These are phyloP conservation scores for Penicillium argentinense DNA, from an alignment of 495 filamentous ascomycete genomes.

Conservation along the genomic window DNA sequence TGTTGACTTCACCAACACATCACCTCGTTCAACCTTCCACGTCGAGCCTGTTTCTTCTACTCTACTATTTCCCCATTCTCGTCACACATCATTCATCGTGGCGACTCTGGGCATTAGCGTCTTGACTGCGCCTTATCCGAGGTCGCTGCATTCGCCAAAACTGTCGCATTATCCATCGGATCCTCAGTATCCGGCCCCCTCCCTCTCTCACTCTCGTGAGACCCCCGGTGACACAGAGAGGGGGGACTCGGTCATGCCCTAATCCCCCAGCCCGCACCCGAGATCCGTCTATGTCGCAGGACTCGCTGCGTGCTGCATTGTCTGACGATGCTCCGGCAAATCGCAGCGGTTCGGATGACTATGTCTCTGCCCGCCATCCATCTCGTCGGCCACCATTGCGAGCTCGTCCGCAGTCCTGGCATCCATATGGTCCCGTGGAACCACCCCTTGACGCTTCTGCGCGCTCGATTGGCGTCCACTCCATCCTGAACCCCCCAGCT, in stretches of 20 bases:
- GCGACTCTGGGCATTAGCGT: slow-evolving; percentile 46
- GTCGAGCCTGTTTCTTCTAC: too few relatives aligned
- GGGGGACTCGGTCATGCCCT: slow-evolving; percentile 48
- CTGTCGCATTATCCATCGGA: slow-evolving; percentile 32
- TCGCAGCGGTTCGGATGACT: slow-evolving; percentile 29
- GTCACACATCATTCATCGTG: slow-evolving; percentile 32
- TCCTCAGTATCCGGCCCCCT: slow-evolving; percentile 34
- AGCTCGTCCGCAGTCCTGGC: slow-evolving; percentile 38
- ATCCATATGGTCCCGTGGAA: slow-evolving; percentile 40
- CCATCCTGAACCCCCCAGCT: slow-evolving; percentile 48
- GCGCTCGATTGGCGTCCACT: slow-evolving; percentile 51
- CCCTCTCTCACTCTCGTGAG: slow-evolving; percentile 43
- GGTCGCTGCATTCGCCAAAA: slow-evolving; percentile 29
- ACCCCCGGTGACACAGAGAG: slow-evolving; percentile 39
- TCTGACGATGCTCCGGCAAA: slow-evolving; percentile 30
- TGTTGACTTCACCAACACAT: too few relatives aligned
- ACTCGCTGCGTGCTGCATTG: slow-evolving; percentile 32
- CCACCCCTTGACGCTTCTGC: slow-evolving; percentile 38
- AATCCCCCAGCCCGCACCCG: slow-evolving; percentile 25
- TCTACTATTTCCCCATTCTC: slow-evolving; percentile 1
- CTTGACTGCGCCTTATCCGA: slow-evolving; percentile 29
- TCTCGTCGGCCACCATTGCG: slow-evolving; percentile 29
- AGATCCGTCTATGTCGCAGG: slow-evolving; percentile 53
- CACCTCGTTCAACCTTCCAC: too few relatives aligned
- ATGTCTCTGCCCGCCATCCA: slow-evolving; percentile 22